Evolutionary conservation across 805 yeast species (phyloP).

Genomic region (Yamadazyma insecticola): DNA sequence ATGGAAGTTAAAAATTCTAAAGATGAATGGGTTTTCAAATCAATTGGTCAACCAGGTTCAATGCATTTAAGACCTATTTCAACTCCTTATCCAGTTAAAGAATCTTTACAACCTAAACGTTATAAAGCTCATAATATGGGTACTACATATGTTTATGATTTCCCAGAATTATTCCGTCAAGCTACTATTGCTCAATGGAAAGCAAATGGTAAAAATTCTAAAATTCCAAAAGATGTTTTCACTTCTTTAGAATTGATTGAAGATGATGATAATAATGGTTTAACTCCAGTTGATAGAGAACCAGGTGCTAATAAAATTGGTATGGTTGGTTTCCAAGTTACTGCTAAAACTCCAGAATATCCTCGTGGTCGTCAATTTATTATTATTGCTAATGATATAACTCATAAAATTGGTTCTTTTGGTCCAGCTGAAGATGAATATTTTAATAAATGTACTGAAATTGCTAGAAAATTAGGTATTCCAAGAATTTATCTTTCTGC

Average conservation of each 20-base stretch:
- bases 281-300: slow-evolving; percentile 88
- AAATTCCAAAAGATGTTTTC: slow-evolving; percentile 75
- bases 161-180: slow-evolving; percentile 98
- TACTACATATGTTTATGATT: slow-evolving; percentile 95
- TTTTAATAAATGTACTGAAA: slow-evolving; percentile 88
- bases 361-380: slow-evolving; percentile 94
- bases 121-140: slow-evolving; percentile 98
- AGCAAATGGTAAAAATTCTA: slow-evolving; percentile 46
- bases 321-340: slow-evolving; percentile 93
- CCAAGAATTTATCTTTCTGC: slow-evolving; percentile 97
- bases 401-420: slow-evolving; percentile 96
- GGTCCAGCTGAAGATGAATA: slow-evolving; percentile 95
- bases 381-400: slow-evolving; percentile 94
- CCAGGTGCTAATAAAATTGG: slow-evolving; percentile 96
- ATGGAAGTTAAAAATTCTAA: slow-evolving; percentile 88
- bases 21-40: slow-evolving; percentile 97
- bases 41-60: slow-evolving; percentile 90
- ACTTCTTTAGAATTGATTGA: slow-evolving; percentile 79
- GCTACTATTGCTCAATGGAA: slow-evolving; percentile 86
- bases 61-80: slow-evolving; percentile 97
- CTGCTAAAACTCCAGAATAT: slow-evolving; percentile 93
- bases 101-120: slow-evolving; percentile 97
- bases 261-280: slow-evolving; percentile 66
- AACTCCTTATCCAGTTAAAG: slow-evolving; percentile 96
- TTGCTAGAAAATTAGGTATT: slow-evolving; percentile 84